Percentiles rank a stretch among this genome's conserved stretches.
Evolutionary conservation across 129 eudicot genomes (phyloP).

Genomic region (Rutidosis leptorrhynchoides): DNA sequence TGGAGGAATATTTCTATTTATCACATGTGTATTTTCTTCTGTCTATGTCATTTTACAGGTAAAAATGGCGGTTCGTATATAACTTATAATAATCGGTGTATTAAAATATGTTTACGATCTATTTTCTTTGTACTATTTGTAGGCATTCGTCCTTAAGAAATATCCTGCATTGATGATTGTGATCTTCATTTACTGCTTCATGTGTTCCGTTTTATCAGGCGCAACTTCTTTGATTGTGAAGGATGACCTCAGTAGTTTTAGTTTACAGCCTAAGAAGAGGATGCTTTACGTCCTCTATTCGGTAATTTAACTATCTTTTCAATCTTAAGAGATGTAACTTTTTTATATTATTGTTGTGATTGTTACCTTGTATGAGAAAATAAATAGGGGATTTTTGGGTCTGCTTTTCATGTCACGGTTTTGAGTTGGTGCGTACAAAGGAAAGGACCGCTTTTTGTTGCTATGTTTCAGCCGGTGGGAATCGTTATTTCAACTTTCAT

Average conservation of each 20-base stretch:
- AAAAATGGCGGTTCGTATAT: neutral
- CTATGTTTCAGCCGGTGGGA: constrained; percentile 72
- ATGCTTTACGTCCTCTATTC: constrained; percentile 48
- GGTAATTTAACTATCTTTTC: constrained; percentile 11
- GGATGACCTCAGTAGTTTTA: constrained; percentile 49
- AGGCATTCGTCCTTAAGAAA: constrained; percentile 52
- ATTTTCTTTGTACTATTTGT: neutral
- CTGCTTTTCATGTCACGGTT: constrained; percentile 58
- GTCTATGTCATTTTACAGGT: constrained; percentile 52
- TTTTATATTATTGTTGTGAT: neutral
- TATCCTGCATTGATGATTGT: constrained; percentile 37
- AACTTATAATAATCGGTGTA: neutral
- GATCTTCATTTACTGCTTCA: neutral
- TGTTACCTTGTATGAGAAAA: neutral
- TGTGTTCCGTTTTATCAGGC: constrained; percentile 44
- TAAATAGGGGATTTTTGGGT: constrained; percentile 63
- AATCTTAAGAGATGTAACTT: neutral
- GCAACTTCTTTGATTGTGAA: constrained; percentile 38
- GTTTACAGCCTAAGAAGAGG: constrained; percentile 50
- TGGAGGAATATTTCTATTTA: constrained; percentile 57
- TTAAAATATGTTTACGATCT: neutral
- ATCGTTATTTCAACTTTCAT: constrained; percentile 52
- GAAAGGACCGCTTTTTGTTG: constrained; percentile 70
- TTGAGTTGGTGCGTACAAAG: constrained; percentile 55
- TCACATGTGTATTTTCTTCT: constrained; percentile 41